phyloP scores from a whole-genome alignment of 2,329 filamentous ascomycete genomes.

The Nannizziopsis arthrosporioides region DNA sequence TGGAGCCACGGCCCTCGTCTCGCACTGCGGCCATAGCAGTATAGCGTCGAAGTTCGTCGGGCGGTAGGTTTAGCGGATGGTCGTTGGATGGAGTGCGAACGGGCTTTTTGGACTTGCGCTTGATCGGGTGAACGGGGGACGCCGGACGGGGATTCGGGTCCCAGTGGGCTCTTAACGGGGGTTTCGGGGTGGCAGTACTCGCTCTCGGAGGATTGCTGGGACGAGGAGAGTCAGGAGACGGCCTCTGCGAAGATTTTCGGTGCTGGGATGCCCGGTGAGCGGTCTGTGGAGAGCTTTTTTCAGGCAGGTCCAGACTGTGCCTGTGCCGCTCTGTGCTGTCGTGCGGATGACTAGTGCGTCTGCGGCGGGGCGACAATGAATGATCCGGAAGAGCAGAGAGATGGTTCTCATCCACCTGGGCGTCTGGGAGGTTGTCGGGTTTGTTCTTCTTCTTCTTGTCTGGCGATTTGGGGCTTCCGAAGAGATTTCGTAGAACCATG shows the following conservation, averaged over 20 bases:
- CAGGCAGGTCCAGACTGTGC: slow-evolving; percentile 1
- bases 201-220: neutral
- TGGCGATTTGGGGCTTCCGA: slow-evolving; percentile 21
- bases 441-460: slow-evolving; percentile 22
- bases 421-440: slow-evolving; percentile 10
- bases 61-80: slow-evolving; percentile 81
- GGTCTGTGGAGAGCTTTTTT: slow-evolving; percentile 2
- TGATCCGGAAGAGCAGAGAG: slow-evolving; percentile 4
- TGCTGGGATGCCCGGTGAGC: slow-evolving; percentile 4
- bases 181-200: neutral
- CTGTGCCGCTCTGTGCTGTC: neutral
- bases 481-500: slow-evolving; percentile 31
- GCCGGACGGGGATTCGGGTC: neutral
- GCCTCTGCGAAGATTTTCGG: neutral
- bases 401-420: slow-evolving; percentile 9
- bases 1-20: slow-evolving; percentile 47
- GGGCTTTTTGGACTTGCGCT: slow-evolving; percentile 2
- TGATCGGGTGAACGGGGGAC: neutral
- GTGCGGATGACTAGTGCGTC: neutral
- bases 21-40: slow-evolving; percentile 44
- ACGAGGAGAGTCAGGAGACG: neutral
- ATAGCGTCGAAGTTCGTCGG: slow-evolving; percentile 72
- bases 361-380: slow-evolving; percentile 2
- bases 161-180: neutral
- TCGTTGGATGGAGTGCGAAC: slow-evolving; percentile 27